phyloP scores from a whole-genome alignment of 129 eudicot species.

The Artemisia tridentata region DNA sequence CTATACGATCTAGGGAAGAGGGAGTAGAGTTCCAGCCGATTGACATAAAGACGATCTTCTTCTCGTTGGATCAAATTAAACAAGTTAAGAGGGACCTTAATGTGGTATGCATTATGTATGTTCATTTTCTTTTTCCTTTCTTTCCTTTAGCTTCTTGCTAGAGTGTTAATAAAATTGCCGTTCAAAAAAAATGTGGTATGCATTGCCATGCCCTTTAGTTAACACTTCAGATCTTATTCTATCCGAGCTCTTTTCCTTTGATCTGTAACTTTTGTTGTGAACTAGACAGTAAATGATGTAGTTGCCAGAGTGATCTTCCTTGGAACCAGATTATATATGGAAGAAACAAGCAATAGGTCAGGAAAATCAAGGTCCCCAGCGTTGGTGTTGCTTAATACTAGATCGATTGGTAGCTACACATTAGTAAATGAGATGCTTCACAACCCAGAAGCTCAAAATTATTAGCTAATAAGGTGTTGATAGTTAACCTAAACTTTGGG shows the following conservation, averaged over 20 bases:
- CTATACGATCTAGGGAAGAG: no score
- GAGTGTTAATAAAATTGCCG: no score
- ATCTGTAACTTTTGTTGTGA: no score
- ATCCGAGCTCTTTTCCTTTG: constrained; percentile 29
- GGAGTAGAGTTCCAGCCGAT: no score
- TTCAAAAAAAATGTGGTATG: no score
- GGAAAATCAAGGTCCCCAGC: constrained; percentile 52
- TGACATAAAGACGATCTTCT: not conserved
- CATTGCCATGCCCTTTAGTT: no score
- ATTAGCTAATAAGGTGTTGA: no score
- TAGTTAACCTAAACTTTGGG: no score
- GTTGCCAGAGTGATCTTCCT: constrained; percentile 52
- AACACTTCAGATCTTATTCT: not conserved
- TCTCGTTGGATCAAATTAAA: not conserved
- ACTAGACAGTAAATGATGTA: constrained; percentile 65
- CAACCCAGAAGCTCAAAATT: constrained; percentile 40
- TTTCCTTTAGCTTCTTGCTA: no score
- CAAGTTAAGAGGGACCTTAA: not conserved
- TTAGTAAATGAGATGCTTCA: constrained; percentile 61
- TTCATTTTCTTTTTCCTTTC: no score
- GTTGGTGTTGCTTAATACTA: constrained; percentile 73
- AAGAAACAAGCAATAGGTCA: constrained; percentile 29
- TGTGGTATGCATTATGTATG: no score
- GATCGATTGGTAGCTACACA: constrained; percentile 64
- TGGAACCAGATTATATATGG: constrained; percentile 77